Evolutionary conservation across 179 eudicot species (phyloP), one percentile per base, ranked within the genome.

Genomic region (Drosera spatulata): DNA sequence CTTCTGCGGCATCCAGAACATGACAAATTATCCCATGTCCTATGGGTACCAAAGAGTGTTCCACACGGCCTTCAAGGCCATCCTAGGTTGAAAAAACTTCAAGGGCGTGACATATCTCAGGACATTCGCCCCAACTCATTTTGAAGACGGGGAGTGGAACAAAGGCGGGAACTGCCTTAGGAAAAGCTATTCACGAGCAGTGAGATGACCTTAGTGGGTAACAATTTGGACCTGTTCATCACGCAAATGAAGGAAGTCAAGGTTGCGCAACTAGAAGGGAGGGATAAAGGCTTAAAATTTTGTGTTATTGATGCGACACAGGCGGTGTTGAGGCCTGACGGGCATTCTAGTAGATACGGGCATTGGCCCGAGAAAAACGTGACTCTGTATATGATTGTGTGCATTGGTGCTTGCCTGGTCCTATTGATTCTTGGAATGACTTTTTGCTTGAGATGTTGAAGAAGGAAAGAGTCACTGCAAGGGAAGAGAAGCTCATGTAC

Each of bases 341-440:
- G 33, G 33, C 33, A 22, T 22, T 1, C 33, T 22, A 22, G 33
- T 22, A 22, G 33, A 22, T 22, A 74, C 39, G 95, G 91, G 38
- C 83, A 75, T 53, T 73, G 66, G 33, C 33, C 33, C 1, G 33
- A 22, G 52, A 59, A 60, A 41, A n/a, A n/a, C 62, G 81, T 58
- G 57, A 59, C 75, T 10, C 53, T 74, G 68, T 61, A 63, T 41
- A 82, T 64, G 91, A 82, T 42, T 84, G 91, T 73, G 81, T 82
- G 13, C 91, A 84, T 64, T 84, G 91, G 91, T 84, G 91, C 58
- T 71, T 84, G 67, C 91, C 91, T 33, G 91, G 91, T 6, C 85
- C 91, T 4, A 75, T 84, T 68, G 91, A 84, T 61, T 64, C 72
- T 48, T 82, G 82, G 85, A 75, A 69, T 70, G 91, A 84, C n/a